Percentiles rank a stretch among this genome's conserved stretches.
phyloP scores from a whole-genome alignment of 2,329 filamentous ascomycete genomes.

The Colletotrichum cereale region DNA sequence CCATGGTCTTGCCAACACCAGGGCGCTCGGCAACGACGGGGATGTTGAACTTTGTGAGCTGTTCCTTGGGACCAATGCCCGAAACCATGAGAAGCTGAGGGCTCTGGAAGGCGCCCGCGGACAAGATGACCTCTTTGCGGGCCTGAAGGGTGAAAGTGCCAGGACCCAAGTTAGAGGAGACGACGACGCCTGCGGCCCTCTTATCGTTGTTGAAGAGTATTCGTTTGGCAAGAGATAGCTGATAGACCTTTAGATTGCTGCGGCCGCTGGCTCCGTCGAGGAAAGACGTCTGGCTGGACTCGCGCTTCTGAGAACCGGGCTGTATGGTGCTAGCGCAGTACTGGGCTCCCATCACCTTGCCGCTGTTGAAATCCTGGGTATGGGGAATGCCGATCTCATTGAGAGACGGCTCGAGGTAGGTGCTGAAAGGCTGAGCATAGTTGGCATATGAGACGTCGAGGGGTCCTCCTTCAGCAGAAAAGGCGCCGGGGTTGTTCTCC shows the following conservation, averaged over 20 bases:
- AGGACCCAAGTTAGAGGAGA: constrained; percentile 43
- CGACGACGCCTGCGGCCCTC: constrained; percentile 56
- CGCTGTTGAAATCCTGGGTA: constrained; percentile 54
- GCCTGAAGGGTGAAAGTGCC: constrained; percentile 35
- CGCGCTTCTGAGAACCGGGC: constrained; percentile 45
- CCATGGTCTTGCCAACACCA: constrained; percentile 85
- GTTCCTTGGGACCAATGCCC: constrained; percentile 59
- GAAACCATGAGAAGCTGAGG: constrained; percentile 74
- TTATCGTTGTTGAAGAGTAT: constrained; percentile 57
- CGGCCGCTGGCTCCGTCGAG: constrained; percentile 45
- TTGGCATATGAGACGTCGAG: constrained; percentile 46
- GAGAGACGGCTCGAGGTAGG: constrained; percentile 49
- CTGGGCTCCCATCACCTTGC: constrained; percentile 54
- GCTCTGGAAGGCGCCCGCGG: constrained; percentile 84
- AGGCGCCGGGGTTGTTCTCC: constrained; percentile 45
- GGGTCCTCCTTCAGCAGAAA: constrained; percentile 46
- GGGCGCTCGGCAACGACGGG: constrained; percentile 65
- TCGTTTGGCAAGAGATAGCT: constrained; percentile 56
- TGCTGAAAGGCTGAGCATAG: constrained; percentile 44
- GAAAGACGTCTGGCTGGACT: constrained; percentile 54
- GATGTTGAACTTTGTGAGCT: constrained; percentile 54
- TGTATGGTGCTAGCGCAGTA: constrained; percentile 46
- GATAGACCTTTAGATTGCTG: constrained; percentile 55
- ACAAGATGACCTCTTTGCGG: constrained; percentile 79
- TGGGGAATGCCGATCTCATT: constrained; percentile 54